phyloP scores from a whole-genome alignment of 2,329 filamentous ascomycete species.

The Dryadomyces quercivorus region DNA sequence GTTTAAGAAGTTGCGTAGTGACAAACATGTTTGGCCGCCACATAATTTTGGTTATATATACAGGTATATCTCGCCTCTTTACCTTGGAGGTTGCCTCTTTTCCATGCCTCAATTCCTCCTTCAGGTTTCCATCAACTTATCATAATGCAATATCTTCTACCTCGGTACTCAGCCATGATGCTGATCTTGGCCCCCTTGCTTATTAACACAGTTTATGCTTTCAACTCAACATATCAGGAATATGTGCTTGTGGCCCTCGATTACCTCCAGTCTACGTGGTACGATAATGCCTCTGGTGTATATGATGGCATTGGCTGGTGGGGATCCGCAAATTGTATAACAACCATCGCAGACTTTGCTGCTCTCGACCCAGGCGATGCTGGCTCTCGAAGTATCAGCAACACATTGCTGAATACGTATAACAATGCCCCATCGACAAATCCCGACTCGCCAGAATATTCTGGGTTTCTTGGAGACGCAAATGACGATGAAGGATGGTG shows the following conservation, averaged over 20 bases:
- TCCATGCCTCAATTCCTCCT: too few species aligned
- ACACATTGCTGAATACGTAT: conserved; percentile 31
- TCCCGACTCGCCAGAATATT: conserved; percentile 15
- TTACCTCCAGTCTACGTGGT: conserved; percentile 43
- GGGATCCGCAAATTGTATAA: conserved; percentile 57
- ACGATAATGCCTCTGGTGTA: conserved; percentile 44
- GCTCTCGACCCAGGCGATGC: conserved; percentile 20
- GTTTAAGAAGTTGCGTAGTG: too few species aligned
- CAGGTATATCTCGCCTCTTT: too few species aligned
- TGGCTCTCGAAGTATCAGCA: conserved; percentile 25
- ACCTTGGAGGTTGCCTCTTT: too few species aligned
- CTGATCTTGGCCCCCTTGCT: neutral
- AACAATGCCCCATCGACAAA: conserved; percentile 29
- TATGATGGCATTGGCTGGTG: conserved; percentile 57
- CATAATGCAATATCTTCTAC: neutral
- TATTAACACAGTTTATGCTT: neutral
- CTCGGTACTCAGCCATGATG: neutral
- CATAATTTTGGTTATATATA: too few species aligned
- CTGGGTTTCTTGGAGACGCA: conserved; percentile 36
- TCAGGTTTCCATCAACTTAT: too few species aligned
- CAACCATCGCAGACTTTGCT: conserved; percentile 43
- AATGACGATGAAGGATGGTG: conserved; percentile 53
- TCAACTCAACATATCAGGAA: conserved; percentile 17
- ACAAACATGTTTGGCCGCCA: too few species aligned
- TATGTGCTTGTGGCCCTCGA: conserved; percentile 22